Conservation (phyloP, 2,329 filamentous ascomycete genomes). For the Huntiella moniliformis region DNA sequence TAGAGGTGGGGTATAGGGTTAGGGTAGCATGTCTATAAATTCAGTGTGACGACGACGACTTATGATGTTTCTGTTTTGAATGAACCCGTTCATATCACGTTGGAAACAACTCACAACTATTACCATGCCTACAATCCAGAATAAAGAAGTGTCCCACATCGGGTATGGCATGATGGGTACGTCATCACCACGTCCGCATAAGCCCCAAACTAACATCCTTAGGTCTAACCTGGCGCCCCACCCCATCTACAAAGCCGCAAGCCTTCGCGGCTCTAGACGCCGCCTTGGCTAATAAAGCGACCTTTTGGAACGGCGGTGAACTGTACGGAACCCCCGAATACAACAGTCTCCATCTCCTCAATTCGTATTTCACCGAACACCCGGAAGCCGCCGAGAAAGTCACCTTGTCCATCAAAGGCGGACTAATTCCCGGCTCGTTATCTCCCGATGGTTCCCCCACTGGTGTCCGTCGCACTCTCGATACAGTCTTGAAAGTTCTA, state of each 20-base stretch:
- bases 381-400: constrained; percentile 45
- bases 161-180: constrained; percentile 38
- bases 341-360: constrained; percentile 40
- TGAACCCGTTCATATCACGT: too few species aligned
- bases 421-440: constrained; percentile 20
- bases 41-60: too few species aligned
- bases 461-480: constrained; percentile 36
- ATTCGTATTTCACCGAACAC: constrained; percentile 43
- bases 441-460: constrained; percentile 32
- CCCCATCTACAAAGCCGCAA: constrained; percentile 25
- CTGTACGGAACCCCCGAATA: constrained; percentile 42
- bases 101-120: too few species aligned
- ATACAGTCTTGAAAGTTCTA: constrained; percentile 32
- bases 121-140: constrained; percentile 20
- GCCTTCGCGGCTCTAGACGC: constrained; percentile 37
- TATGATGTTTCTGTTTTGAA: too few species aligned
- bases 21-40: too few species aligned
- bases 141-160: constrained; percentile 28
- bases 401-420: constrained; percentile 44
- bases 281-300: constrained; percentile 26
- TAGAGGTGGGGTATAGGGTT: too few species aligned
- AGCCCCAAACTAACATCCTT: not conserved
- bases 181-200: constrained; percentile 7
- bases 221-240: constrained; percentile 27
- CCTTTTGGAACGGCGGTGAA: constrained; percentile 44